Percentiles rank a stretch among this genome's conserved stretches.
These are phyloP conservation scores for Fraxinus greggii DNA, from an alignment of 305 asterid genomes.

Conservation along the genomic window DNA sequence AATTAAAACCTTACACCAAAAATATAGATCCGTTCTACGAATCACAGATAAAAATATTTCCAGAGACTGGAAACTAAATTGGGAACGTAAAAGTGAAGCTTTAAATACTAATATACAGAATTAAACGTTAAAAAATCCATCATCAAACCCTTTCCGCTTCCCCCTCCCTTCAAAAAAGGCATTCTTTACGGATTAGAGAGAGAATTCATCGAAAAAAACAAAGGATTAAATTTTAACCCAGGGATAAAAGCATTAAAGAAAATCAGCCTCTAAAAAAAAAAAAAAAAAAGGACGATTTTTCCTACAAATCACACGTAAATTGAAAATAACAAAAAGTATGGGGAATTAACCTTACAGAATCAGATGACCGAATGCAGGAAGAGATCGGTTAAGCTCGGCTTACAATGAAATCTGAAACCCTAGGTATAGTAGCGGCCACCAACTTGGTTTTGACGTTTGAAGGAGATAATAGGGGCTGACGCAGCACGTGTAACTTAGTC, in stretches of 20 bases:
- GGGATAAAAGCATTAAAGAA: neutral
- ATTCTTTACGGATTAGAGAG: neutral
- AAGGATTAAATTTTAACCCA: neutral
- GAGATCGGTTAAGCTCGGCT: neutral
- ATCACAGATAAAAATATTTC: constrained; percentile 1
- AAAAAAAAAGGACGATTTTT: neutral
- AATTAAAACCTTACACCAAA: constrained; percentile 3
- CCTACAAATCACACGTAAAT: neutral
- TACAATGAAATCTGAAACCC: constrained; percentile 24
- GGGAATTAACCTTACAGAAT: constrained; percentile 22
- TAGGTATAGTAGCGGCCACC: constrained; percentile 11
- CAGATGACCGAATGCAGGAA: constrained; percentile 21
- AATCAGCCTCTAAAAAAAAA: neutral
- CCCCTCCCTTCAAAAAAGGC: neutral
- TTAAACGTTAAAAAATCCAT: neutral
- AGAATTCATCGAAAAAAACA: neutral
- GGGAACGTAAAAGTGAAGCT: neutral
- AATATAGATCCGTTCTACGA: constrained; percentile 17
- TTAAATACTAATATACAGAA: neutral
- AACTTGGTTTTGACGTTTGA: constrained; percentile 13
- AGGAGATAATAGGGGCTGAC: constrained; percentile 31
- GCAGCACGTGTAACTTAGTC: constrained; percentile 29
- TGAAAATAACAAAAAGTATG: neutral
- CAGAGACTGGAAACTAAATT: neutral
- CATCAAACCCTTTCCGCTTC: neutral